Conservation (phyloP, 495 filamentous ascomycete species). For the Penicillium crystallinum region DNA sequence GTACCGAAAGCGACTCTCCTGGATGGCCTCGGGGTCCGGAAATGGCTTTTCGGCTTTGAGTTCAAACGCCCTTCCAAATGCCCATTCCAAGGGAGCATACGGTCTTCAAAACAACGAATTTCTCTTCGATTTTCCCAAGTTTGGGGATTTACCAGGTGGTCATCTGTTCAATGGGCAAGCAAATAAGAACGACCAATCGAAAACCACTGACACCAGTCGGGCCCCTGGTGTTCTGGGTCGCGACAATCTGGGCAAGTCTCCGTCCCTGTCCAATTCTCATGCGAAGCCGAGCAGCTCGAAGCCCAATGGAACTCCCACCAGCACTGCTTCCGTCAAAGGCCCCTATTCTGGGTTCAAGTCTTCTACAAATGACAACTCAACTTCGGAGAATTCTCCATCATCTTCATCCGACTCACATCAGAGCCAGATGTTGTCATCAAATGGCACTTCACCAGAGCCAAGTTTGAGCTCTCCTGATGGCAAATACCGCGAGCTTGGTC, state of each 20-base stretch:
- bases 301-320: conserved; percentile 14
- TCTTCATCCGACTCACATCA: conserved; percentile 54
- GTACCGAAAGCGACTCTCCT: conserved; percentile 79
- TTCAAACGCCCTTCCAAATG: conserved; percentile 37
- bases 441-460: conserved; percentile 72
- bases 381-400: conserved; percentile 48
- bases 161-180: conserved; percentile 46
- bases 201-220: conserved; percentile 17
- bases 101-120: conserved; percentile 74
- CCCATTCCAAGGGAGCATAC: conserved; percentile 33
- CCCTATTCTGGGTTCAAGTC: conserved; percentile 20
- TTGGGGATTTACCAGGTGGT: conserved; percentile 71
- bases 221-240: conserved; percentile 35
- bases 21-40: conserved; percentile 42
- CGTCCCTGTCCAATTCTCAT: not conserved
- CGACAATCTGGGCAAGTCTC: conserved; percentile 13
- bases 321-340: conserved; percentile 8
- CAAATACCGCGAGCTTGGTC: conserved; percentile 50
- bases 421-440: conserved; percentile 70
- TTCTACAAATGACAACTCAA: conserved; percentile 36
- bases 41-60: conserved; percentile 46
- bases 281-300: conserved; percentile 2
- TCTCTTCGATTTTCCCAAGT: conserved; percentile 91
- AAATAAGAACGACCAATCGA: conserved; percentile 31
- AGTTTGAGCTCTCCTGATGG: conserved; percentile 52